These are phyloP conservation scores for Quercus tomentella DNA, from an alignment of 331 rosid genomes.

Conservation along the genomic window DNA sequence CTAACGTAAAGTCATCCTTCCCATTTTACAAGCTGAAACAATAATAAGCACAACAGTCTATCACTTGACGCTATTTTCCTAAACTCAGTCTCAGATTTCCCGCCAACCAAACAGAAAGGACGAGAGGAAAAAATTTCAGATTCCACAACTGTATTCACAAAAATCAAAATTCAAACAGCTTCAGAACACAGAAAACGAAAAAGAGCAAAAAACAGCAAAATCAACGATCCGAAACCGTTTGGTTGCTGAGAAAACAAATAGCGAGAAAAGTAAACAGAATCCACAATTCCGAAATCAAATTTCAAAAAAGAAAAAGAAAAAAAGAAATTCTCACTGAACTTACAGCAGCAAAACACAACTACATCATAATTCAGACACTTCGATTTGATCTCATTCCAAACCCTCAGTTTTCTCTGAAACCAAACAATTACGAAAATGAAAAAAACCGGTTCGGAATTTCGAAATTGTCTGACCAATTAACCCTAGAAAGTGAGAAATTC, in stretches of 20 bases:
- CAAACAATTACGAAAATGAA: neutral
- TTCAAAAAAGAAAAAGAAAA: neutral
- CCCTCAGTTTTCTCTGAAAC: constrained; percentile 9
- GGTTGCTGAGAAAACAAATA: constrained; percentile 10
- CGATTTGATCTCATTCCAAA: neutral
- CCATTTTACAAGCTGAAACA: neutral
- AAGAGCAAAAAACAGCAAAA: neutral
- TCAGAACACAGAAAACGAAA: neutral
- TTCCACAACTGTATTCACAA: neutral
- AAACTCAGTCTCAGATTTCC: constrained; percentile 23
- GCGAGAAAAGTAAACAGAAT: constrained; percentile 2
- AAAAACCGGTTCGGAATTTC: neutral
- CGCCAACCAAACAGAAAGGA: constrained; percentile 25
- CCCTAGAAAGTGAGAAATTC: constrained; percentile 20
- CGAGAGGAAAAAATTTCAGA: neutral
- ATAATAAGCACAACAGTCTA: neutral
- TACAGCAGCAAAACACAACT: neutral
- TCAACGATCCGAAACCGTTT: neutral
- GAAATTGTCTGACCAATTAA: neutral
- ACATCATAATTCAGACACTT: neutral
- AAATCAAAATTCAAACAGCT: neutral
- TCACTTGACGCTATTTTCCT: neutral
- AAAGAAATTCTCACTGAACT: neutral
- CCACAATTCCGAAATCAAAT: neutral
- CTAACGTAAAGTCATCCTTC: neutral